Evolutionary conservation across 1,139 yeast genomes (phyloP).

Genomic region (Wickerhamomyces sp.): DNA sequence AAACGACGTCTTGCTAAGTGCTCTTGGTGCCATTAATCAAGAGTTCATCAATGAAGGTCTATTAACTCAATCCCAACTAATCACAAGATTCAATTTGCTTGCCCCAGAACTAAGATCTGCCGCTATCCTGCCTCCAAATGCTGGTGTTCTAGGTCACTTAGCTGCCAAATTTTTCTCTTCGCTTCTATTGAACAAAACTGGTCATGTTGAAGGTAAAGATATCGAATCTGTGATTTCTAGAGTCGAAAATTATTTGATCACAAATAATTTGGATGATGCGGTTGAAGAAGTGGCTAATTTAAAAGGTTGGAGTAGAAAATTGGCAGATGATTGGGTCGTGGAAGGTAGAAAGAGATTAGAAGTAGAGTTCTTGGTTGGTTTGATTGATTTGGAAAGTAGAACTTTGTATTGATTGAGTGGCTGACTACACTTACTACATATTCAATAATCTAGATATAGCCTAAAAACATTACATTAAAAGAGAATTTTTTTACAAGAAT

Average conservation of each 20-base stretch:
- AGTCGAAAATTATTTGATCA: constrained; percentile 68
- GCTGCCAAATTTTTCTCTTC: constrained; percentile 74
- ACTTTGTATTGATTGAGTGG: constrained; percentile 19
- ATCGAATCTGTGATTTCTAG: constrained; percentile 86
- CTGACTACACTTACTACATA: neutral
- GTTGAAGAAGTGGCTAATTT: constrained; percentile 87
- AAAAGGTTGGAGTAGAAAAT: constrained; percentile 89
- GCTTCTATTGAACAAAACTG: constrained; percentile 60
- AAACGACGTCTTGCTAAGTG: constrained; percentile 31
- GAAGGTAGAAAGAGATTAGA: constrained; percentile 89
- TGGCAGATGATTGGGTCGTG: constrained; percentile 87
- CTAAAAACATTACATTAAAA: no score
- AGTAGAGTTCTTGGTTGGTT: constrained; percentile 68
- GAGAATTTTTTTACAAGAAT: no score
- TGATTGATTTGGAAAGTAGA: constrained; percentile 35
- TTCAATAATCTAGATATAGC: neutral
- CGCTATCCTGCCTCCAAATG: constrained; percentile 85
- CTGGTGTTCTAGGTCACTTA: constrained; percentile 90
- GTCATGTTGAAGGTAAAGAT: constrained; percentile 69
- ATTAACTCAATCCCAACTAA: constrained; percentile 31
- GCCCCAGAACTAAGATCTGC: constrained; percentile 88
- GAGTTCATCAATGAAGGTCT: constrained; percentile 53
- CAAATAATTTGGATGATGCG: constrained; percentile 80
- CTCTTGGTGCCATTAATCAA: constrained; percentile 37
- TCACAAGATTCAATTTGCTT: constrained; percentile 59